Conservation (phyloP, 2,329 filamentous ascomycete species). For the Eutypa lata region DNA sequence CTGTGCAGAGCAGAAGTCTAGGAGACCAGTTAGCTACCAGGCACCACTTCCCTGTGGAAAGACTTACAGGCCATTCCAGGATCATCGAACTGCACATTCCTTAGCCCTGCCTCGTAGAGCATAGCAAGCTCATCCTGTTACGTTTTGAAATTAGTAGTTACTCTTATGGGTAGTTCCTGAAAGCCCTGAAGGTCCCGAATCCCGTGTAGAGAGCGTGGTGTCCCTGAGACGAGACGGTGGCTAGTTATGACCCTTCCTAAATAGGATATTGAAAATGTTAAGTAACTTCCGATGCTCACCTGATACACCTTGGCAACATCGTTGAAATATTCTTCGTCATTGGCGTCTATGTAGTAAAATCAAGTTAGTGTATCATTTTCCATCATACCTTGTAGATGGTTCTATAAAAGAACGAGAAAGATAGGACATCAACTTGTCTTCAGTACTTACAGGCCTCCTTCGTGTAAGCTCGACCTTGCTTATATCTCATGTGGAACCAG, state of each 20-base stretch:
- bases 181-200: background rate
- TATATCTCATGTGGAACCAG: slow-evolving; percentile 56
- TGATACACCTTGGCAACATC: slow-evolving; percentile 66
- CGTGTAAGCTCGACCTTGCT: slow-evolving; percentile 54
- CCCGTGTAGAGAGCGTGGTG: too few relatives aligned
- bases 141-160: background rate
- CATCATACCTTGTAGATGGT: too few relatives aligned
- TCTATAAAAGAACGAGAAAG: too few relatives aligned
- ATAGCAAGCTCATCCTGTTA: slow-evolving; percentile 50
- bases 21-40: background rate
- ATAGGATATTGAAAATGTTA: background rate
- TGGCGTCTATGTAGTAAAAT: too few relatives aligned
- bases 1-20: slow-evolving; percentile 70
- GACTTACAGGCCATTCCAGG: slow-evolving; percentile 63
- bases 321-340: slow-evolving; percentile 59
- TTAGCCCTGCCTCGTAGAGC: slow-evolving; percentile 59
- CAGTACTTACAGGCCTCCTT: slow-evolving; percentile 52
- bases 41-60: background rate
- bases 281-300: background rate
- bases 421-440: too few relatives aligned
- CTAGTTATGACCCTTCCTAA: background rate
- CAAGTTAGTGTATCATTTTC: too few relatives aligned
- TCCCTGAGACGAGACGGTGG: background rate
- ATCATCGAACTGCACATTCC: slow-evolving; percentile 68
- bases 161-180: background rate